Evolutionary conservation across 2,329 filamentous ascomycete species (phyloP).

Genomic region (Pyrenochaeta sp.): DNA sequence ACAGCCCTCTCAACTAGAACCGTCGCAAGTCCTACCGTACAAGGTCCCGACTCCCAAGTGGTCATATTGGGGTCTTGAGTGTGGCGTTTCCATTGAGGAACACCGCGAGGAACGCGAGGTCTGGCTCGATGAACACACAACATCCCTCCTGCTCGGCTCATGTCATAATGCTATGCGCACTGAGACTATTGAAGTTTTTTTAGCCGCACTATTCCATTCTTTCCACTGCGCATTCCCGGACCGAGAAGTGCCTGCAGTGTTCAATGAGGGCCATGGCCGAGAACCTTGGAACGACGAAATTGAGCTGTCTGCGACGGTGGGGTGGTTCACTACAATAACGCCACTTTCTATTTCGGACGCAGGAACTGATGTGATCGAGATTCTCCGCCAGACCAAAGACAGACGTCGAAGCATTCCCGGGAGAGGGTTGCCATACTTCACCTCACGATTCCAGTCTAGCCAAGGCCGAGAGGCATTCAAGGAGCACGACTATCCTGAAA

Average conservation of each 20-base stretch:
- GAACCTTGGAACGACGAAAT: slow-evolving; percentile 38
- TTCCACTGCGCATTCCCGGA: slow-evolving; percentile 61
- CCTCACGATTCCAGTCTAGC: slow-evolving; percentile 20
- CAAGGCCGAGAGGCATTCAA: slow-evolving; percentile 28
- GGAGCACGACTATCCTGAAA: slow-evolving; percentile 60
- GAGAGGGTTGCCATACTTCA: slow-evolving; percentile 59
- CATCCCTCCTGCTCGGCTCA: slow-evolving; percentile 14
- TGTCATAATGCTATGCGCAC: slow-evolving; percentile 57
- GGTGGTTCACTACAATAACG: slow-evolving; percentile 32
- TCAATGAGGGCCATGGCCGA: slow-evolving; percentile 30
- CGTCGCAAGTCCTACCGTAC: neutral
- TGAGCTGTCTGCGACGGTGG: slow-evolving; percentile 31
- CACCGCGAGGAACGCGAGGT: too few relatives aligned
- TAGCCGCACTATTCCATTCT: slow-evolving; percentile 38
- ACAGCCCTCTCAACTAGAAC: neutral
- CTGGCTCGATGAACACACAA: slow-evolving; percentile 15
- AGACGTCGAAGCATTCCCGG: slow-evolving; percentile 53
- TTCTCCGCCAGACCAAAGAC: slow-evolving; percentile 52
- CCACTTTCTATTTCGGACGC: slow-evolving; percentile 45
- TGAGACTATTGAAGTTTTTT: slow-evolving; percentile 50
- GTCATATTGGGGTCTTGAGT: slow-evolving; percentile 4
- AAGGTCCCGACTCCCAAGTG: neutral
- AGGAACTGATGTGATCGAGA: slow-evolving; percentile 50
- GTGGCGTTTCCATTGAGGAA: too few relatives aligned
- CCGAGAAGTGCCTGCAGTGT: slow-evolving; percentile 53